Conservation (phyloP, 2,329 filamentous ascomycete species). For the Ramularia collo-cygni region DNA sequence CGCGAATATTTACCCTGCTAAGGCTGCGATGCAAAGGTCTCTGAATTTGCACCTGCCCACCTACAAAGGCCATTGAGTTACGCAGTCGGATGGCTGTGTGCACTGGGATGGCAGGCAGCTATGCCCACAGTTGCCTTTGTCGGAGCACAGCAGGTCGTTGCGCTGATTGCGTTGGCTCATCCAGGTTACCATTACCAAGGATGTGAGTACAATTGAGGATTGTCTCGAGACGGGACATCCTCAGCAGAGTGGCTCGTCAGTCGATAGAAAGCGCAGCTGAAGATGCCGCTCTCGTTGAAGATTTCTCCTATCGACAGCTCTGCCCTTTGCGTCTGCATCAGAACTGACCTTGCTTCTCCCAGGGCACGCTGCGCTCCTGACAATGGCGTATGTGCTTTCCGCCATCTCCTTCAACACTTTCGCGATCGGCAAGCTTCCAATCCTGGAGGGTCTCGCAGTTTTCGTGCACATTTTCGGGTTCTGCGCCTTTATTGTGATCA, state of each 20-base stretch:
- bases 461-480: slow-evolving; percentile 26
- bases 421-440: slow-evolving; percentile 23
- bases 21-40: slow-evolving; percentile 43
- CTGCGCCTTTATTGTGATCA: slow-evolving; percentile 23
- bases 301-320: not conserved
- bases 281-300: too few relatives aligned
- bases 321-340: not conserved
- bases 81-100: slow-evolving; percentile 36
- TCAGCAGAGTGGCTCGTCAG: too few relatives aligned
- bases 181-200: slow-evolving; percentile 18
- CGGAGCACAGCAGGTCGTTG: slow-evolving; percentile 24
- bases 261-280: too few relatives aligned
- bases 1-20: slow-evolving; percentile 33
- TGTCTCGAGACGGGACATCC: too few relatives aligned
- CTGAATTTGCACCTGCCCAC: slow-evolving; percentile 43
- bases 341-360: not conserved
- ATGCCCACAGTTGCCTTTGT: slow-evolving; percentile 25
- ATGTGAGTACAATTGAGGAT: slow-evolving; percentile 3
- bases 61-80: slow-evolving; percentile 52
- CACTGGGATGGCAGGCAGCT: slow-evolving; percentile 27
- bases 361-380: slow-evolving; percentile 18
- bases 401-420: slow-evolving; percentile 27
- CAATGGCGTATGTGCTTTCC: slow-evolving; percentile 19
- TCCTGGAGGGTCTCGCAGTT: slow-evolving; percentile 26
- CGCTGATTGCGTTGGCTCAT: slow-evolving; percentile 22